A percentile compares a stretch with the other conserved stretches of the same genome.
These are phyloP conservation scores for Fusarium stilboides DNA, from an alignment of 2,329 filamentous ascomycete genomes.

Conservation along the genomic window DNA sequence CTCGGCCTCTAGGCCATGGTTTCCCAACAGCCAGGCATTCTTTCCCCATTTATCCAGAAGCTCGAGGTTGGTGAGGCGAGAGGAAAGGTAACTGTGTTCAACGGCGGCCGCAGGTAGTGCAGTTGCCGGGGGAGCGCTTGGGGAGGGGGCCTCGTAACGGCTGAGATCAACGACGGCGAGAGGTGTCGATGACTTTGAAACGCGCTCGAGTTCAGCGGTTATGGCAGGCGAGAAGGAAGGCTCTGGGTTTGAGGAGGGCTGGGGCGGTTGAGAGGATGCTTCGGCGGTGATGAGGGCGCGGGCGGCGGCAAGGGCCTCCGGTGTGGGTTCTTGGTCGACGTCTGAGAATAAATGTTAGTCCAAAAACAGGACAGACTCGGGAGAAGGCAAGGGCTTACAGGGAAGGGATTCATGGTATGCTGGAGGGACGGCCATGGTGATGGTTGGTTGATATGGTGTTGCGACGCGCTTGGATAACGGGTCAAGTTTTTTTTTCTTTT, in stretches of 20 bases:
- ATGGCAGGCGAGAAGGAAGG: slow-evolving; percentile 77
- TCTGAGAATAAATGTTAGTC: slow-evolving; percentile 66
- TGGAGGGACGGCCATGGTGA: slow-evolving; percentile 51
- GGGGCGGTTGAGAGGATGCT: slow-evolving; percentile 66
- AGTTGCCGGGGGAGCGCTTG: slow-evolving; percentile 68
- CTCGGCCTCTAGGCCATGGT: slow-evolving; percentile 83
- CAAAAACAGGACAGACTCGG: not conserved
- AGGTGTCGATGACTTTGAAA: slow-evolving; percentile 61
- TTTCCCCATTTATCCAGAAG: slow-evolving; percentile 87
- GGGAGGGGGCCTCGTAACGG: slow-evolving; percentile 81
- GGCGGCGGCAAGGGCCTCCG: slow-evolving; percentile 75
- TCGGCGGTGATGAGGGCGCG: slow-evolving; percentile 79
- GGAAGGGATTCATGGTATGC: slow-evolving; percentile 83
- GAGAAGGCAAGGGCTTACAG: slow-evolving; percentile 67
- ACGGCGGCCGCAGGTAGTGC: slow-evolving; percentile 71
- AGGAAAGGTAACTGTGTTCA: slow-evolving; percentile 65
- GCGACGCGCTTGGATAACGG: slow-evolving; percentile 2
- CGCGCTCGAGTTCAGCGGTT: slow-evolving; percentile 76
- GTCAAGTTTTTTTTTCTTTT: not conserved
- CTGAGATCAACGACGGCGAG: slow-evolving; percentile 75
- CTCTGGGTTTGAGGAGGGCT: slow-evolving; percentile 64
- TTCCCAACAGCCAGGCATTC: slow-evolving; percentile 92
- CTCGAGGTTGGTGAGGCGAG: slow-evolving; percentile 71
- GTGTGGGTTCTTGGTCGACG: slow-evolving; percentile 82
- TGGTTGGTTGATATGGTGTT: slow-evolving; percentile 19